Evolutionary conservation across 2,329 filamentous ascomycete species (phyloP).

Genomic region (Raffaelea arxii): DNA sequence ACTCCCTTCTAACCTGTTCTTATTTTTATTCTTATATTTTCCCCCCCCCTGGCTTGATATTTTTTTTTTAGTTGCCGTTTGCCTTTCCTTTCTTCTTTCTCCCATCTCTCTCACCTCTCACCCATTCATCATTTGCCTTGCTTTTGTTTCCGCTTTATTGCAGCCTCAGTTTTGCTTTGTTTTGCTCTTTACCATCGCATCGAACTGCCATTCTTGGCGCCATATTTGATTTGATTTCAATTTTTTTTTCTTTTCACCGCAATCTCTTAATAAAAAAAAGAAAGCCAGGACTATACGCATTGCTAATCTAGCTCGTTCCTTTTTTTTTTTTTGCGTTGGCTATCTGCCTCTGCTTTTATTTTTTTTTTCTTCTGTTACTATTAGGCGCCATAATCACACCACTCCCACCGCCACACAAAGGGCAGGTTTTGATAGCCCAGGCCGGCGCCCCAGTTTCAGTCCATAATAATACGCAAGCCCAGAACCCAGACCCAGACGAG

Average conservation of each 20-base stretch:
- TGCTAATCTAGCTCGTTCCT: too few relatives aligned
- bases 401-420: background rate
- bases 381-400: conserved; percentile 5
- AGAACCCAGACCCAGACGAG: too few relatives aligned
- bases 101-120: background rate
- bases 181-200: background rate
- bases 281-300: too few relatives aligned
- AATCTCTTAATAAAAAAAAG: too few relatives aligned
- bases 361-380: too few relatives aligned
- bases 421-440: too few relatives aligned
- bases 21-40: too few relatives aligned
- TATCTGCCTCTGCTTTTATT: background rate
- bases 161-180: background rate
- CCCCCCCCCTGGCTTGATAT: too few relatives aligned
- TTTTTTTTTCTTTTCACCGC: background rate
- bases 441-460: conserved; percentile 3
- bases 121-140: background rate
- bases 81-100: background rate
- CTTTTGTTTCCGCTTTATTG: background rate
- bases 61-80: too few relatives aligned
- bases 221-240: background rate
- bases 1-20: too few relatives aligned
- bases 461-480: too few relatives aligned
- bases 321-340: background rate
- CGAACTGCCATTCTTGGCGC: background rate